Base-by-base conservation (phyloP, 2,329 filamentous ascomycete species). In the Claviceps arundinis region DNA sequence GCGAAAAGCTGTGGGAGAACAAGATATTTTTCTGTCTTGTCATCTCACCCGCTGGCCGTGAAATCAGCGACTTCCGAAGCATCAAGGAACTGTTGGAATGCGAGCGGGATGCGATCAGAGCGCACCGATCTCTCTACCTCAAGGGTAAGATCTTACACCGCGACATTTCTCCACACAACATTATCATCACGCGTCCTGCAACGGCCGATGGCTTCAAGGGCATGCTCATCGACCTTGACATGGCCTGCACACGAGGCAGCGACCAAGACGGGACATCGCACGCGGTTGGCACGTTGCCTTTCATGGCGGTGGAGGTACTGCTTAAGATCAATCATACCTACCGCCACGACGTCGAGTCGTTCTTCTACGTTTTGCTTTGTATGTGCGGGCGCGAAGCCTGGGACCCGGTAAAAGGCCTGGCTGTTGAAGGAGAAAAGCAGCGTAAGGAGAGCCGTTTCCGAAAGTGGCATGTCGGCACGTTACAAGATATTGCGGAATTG, bases 301-400 rank as follows among this genome's bases (percentile, higher is more conserved):
- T 65, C 47, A 69, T 68, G 59, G 65, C 62, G 0, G 60, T 66
- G 37, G 61, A 65, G 49, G 62, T 70, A 9, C 54, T 70, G 7
- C 48, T 56, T n/a, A 57, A 54, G 7, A 54, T 56, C 4, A 54
- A 59, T 37, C 61, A 68, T 50, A 68, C 55, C 17, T 57, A 55
- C 16, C 54, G 55, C 19, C 52, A 56, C 11, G 54, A 57, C 13
- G 24, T 56, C 1, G 54, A 57, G 42, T 54, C 55, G 1, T 52
- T 52, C 37, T 54, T 53, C 42, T 54, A 53, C n/a, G 54, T 54
- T 16, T 14, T 57, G 1, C 3, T 64, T 3, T 59, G 55, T 54
- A 50, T 59, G 40, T 59, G 54, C 40, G 52, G 44, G 16, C 55
- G 55, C 37, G 26, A 51, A 26, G 54, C 51, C 6, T 56, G 52